These are phyloP conservation scores for Geotrichum fermentans DNA, from an alignment of 1,139 yeast species.

Conservation along the genomic window DNA sequence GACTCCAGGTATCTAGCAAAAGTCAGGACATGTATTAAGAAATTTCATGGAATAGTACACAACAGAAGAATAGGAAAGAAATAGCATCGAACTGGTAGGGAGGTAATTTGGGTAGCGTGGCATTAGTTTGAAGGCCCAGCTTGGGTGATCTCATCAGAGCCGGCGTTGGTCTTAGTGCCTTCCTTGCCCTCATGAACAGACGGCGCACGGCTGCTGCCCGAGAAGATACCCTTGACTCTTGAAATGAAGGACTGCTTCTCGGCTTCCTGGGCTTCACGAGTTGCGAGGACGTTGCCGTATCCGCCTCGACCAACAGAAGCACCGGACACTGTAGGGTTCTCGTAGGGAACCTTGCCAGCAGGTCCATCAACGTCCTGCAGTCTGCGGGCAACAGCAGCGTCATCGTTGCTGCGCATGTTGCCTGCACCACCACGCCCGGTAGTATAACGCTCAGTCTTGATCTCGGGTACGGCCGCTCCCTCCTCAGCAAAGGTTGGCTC, in stretches of 20 bases:
- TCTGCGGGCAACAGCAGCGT: slow-evolving; percentile 56
- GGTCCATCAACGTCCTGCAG: slow-evolving; percentile 65
- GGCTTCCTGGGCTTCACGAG: slow-evolving; percentile 23
- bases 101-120: no score
- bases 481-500: slow-evolving; percentile 47
- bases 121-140: background rate
- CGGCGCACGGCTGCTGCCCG: background rate
- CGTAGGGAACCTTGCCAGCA: slow-evolving; percentile 19
- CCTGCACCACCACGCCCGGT: slow-evolving; percentile 85
- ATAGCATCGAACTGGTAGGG: background rate
- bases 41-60: background rate
- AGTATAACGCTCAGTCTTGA: slow-evolving; percentile 54
- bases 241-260: slow-evolving; percentile 22
- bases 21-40: background rate
- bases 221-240: slow-evolving; percentile 20
- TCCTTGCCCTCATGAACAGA: background rate
- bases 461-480: slow-evolving; percentile 49
- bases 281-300: slow-evolving; percentile 37
- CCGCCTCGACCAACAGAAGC: slow-evolving; percentile 41
- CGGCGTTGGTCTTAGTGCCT: background rate
- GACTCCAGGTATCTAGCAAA: background rate
- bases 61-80: background rate
- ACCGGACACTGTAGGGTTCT: slow-evolving; percentile 29
- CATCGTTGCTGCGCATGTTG: slow-evolving; percentile 60
- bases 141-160: background rate